Conservation (phyloP, 2,329 filamentous ascomycete species). For the Calonectria pseudoturangicola region DNA sequence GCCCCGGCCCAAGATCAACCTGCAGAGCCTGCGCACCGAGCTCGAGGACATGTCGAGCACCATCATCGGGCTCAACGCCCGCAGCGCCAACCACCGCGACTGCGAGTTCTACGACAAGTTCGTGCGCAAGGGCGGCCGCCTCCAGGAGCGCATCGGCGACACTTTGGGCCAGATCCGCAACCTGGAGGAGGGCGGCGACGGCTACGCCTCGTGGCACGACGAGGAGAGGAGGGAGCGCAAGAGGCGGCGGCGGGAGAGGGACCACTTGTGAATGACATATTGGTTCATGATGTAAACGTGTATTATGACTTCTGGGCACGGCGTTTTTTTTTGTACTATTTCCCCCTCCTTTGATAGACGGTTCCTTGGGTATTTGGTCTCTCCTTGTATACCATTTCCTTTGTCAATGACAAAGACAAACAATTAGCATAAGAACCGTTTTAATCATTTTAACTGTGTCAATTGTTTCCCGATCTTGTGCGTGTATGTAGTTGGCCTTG, state of each 20-base stretch:
- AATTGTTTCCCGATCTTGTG: not conserved
- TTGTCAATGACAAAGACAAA: not conserved
- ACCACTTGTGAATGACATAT: constrained; percentile 24
- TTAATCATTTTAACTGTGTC: not conserved
- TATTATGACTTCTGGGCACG: not conserved
- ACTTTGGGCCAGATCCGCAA: constrained; percentile 51
- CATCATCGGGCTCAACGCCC: constrained; percentile 51
- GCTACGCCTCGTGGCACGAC: constrained; percentile 10
- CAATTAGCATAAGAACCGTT: not conserved
- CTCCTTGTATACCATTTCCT: not conserved
- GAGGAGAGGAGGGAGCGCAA: constrained; percentile 36
- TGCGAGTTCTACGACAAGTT: constrained; percentile 54
- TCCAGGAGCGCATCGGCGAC: constrained; percentile 53
- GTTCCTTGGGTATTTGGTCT: not conserved
- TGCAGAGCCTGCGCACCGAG: constrained; percentile 50
- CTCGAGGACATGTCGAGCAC: constrained; percentile 54
- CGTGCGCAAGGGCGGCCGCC: constrained; percentile 50
- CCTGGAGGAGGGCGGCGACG: constrained; percentile 43
- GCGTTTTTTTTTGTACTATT: not conserved
- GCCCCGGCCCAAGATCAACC: constrained; percentile 39
- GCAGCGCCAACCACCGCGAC: constrained; percentile 49
- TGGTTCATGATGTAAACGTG: not conserved
- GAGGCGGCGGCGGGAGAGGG: constrained; percentile 36
- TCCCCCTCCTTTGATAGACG: constrained; percentile 7
- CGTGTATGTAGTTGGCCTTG: not conserved